Evolutionary conservation across 2,329 filamentous ascomycete genomes (phyloP).

Genomic region (Neurospora crassa): DNA sequence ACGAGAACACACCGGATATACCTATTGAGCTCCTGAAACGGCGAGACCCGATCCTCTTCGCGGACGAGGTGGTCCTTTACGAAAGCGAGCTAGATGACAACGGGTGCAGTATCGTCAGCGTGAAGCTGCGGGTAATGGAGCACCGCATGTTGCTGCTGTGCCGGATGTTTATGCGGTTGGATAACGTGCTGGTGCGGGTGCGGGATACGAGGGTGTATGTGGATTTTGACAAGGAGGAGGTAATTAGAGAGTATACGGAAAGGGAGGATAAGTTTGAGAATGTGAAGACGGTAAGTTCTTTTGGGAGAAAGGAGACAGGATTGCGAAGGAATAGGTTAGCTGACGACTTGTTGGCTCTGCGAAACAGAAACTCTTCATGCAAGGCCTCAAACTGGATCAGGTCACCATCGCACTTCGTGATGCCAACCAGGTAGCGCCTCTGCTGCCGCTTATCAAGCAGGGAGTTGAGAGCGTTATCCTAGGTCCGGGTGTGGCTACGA

Average conservation of each 20-base stretch:
- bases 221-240: conserved; percentile 69
- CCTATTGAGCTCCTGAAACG: conserved; percentile 79
- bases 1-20: conserved; percentile 34
- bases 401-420: conserved; percentile 70
- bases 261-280: conserved; percentile 73
- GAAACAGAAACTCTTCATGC: conserved; percentile 36
- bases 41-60: conserved; percentile 90
- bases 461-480: conserved; percentile 41
- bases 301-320: conserved; percentile 30
- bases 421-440: conserved; percentile 61
- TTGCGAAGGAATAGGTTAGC: conserved; percentile 8
- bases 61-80: conserved; percentile 91
- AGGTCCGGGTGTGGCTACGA: neutral
- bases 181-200: conserved; percentile 79
- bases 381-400: conserved; percentile 54
- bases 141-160: conserved; percentile 74
- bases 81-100: conserved; percentile 98
- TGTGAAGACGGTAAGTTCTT: conserved; percentile 54
- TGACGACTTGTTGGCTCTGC: neutral
- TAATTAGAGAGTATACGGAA: conserved; percentile 85
- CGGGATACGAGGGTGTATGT: conserved; percentile 87
- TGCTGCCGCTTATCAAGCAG: conserved; percentile 63
- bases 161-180: conserved; percentile 85
- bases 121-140: conserved; percentile 90
- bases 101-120: conserved; percentile 80